These are phyloP conservation scores for Xylaria cubensis DNA, from an alignment of 495 filamentous ascomycete species.

Conservation along the genomic window DNA sequence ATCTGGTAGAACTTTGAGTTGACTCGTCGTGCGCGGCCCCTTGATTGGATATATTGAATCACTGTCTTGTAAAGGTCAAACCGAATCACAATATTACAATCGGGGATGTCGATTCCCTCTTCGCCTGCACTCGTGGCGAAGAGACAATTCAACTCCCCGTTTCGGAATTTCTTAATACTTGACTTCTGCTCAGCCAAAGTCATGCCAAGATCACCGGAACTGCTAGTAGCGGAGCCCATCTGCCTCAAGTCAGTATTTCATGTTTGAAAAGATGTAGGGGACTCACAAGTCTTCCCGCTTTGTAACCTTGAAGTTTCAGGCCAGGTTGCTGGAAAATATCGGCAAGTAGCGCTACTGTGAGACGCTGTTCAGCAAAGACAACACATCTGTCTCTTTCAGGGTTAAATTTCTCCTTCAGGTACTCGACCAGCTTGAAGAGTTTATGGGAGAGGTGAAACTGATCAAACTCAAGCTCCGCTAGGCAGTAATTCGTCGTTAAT, in stretches of 20 bases:
- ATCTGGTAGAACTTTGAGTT: slow-evolving; percentile 86
- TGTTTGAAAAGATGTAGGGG: not conserved
- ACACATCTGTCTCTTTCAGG: slow-evolving; percentile 69
- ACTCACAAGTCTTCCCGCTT: slow-evolving; percentile 72
- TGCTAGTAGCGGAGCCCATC: slow-evolving; percentile 50
- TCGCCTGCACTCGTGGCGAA: slow-evolving; percentile 93
- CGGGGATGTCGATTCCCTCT: slow-evolving; percentile 94
- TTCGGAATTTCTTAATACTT: slow-evolving; percentile 77
- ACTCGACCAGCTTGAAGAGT: slow-evolving; percentile 65
- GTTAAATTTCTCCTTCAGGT: slow-evolving; percentile 65
- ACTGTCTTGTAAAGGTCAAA: slow-evolving; percentile 92
- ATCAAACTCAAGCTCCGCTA: slow-evolving; percentile 51
- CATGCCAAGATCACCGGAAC: slow-evolving; percentile 45
- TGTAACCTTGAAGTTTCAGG: slow-evolving; percentile 64
- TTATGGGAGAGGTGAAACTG: slow-evolving; percentile 70
- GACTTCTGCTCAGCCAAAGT: slow-evolving; percentile 78
- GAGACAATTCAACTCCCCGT: slow-evolving; percentile 84
- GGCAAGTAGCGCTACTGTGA: slow-evolving; percentile 75
- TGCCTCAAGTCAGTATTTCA: slow-evolving; percentile 22
- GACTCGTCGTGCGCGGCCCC: slow-evolving; percentile 81
- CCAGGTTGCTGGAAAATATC: slow-evolving; percentile 65
- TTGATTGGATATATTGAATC: slow-evolving; percentile 95
- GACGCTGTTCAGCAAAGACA: slow-evolving; percentile 81
- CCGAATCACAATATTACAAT: slow-evolving; percentile 88
- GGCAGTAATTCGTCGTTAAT: slow-evolving; percentile 59